Evolutionary conservation across 371 early-diverging fungal genomes (phyloP).

Genomic region (Pancytospora philotis): DNA sequence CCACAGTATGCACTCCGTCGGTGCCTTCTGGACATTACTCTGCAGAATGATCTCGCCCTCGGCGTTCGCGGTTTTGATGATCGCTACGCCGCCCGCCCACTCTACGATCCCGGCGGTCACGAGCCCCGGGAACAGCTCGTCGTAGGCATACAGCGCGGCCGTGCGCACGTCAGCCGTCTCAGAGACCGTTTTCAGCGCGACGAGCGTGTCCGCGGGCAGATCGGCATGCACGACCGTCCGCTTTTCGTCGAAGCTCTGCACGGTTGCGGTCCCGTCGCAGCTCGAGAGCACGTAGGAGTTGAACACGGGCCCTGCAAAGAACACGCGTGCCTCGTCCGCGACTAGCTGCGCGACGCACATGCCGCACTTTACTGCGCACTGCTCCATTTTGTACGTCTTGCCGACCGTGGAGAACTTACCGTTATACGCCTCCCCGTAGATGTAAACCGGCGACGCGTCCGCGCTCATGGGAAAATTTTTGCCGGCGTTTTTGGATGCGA

Average conservation of each 20-base stretch:
- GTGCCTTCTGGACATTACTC: conserved; percentile 18
- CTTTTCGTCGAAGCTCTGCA: conserved; percentile 26
- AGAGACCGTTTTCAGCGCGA: conserved; percentile 26
- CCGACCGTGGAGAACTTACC: conserved; percentile 24
- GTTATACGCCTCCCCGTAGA: conserved; percentile 36
- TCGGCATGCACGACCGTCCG: conserved; percentile 25
- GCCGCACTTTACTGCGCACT: not conserved
- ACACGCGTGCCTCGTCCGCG: conserved; percentile 14
- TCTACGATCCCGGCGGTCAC: conserved; percentile 5
- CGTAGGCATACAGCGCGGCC: conserved; percentile 23
- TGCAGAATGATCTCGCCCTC: conserved; percentile 29
- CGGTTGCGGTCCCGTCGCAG: conserved; percentile 25
- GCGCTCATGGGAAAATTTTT: conserved; percentile 35
- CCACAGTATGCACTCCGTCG: conserved; percentile 9
- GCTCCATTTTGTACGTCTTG: conserved; percentile 25
- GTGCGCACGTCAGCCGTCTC: conserved; percentile 23
- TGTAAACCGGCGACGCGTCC: conserved; percentile 26
- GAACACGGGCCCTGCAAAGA: conserved; percentile 38
- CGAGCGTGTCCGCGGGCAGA: conserved; percentile 7
- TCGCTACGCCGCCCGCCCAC: not conserved
- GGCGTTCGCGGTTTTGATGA: conserved; percentile 3
- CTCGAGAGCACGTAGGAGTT: conserved; percentile 38
- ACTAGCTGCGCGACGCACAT: not conserved
- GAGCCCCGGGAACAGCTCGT: conserved; percentile 24
- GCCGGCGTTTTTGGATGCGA: not conserved